Percentiles rank a stretch among this genome's conserved stretches.
Conservation (phyloP, 1,284 basidiomycete species). For the Melampsora americana region DNA sequence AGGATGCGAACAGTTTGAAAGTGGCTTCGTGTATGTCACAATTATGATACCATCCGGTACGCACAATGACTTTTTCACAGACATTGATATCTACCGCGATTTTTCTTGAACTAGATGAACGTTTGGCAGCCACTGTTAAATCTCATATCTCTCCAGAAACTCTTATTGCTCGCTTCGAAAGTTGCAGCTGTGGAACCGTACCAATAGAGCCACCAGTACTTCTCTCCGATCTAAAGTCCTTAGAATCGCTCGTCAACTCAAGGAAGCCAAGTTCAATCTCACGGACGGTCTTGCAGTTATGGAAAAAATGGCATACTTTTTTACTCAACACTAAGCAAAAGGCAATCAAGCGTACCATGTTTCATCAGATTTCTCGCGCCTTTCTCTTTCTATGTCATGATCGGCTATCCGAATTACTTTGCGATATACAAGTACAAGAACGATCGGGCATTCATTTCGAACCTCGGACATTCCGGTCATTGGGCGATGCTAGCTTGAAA, state of each 20-base stretch:
- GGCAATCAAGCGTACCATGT: conserved; percentile 1
- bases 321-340: conserved; percentile 30
- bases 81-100: neutral
- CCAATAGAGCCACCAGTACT: neutral
- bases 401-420: conserved; percentile 2
- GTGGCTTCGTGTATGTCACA: neutral
- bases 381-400: conserved; percentile 28
- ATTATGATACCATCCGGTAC: neutral
- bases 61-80: neutral
- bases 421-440: conserved; percentile 11
- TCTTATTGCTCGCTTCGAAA: neutral
- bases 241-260: neutral
- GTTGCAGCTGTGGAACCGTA: neutral
- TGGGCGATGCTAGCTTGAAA: conserved; percentile 25
- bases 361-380: conserved; percentile 20
- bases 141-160: neutral
- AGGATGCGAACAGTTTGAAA: neutral
- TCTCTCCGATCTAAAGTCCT: neutral
- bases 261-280: neutral
- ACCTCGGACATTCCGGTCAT: conserved; percentile 15
- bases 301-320: conserved; percentile 33
- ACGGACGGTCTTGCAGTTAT: neutral
- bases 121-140: neutral
- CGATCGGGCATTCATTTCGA: conserved; percentile 6
- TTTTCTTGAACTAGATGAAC: neutral